A percentile compares a stretch with the other conserved stretches of the same genome.
Evolutionary conservation across 345 rosid species (phyloP).

Genomic region (Eucalyptus urophylla): DNA sequence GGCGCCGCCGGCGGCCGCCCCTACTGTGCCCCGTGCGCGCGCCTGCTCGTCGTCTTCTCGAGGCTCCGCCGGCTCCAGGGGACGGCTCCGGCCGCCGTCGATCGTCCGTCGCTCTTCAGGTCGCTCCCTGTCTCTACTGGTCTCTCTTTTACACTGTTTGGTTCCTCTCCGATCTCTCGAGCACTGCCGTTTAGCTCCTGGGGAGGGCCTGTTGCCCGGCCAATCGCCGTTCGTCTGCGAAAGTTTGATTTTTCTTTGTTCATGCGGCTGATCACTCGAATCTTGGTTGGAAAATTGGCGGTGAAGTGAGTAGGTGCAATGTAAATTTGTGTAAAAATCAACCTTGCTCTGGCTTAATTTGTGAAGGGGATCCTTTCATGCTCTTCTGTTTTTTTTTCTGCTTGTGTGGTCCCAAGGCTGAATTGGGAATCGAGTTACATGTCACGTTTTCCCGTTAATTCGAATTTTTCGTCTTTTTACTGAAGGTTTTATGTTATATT

Average conservation of each 20-base stretch:
- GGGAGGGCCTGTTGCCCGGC: not conserved
- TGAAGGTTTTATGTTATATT: not conserved
- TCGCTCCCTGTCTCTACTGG: not conserved
- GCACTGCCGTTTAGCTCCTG: not conserved
- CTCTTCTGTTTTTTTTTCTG: not conserved
- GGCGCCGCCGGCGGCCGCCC: not conserved
- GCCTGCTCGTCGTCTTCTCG: not conserved
- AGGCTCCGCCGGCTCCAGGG: not conserved
- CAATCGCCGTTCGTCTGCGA: not conserved
- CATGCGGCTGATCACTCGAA: not conserved
- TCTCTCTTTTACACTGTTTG: not conserved
- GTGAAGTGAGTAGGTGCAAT: not conserved
- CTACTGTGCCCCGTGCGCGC: not conserved
- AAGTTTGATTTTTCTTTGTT: not conserved
- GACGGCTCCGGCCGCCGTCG: not conserved
- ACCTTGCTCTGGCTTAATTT: not conserved
- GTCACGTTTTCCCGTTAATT: not conserved
- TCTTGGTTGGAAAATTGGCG: not conserved
- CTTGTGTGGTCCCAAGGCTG: not conserved
- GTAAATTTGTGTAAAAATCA: not conserved
- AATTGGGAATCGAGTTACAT: not conserved
- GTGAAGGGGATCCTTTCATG: not conserved
- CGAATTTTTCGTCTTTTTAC: not conserved
- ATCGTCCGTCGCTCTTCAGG: not conserved
- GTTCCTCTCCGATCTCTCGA: not conserved